A percentile compares a stretch with the other conserved stretches of the same genome.
Evolutionary conservation across 1,284 basidiomycete species (phyloP).

Genomic region (Pisolithus thermaeus): DNA sequence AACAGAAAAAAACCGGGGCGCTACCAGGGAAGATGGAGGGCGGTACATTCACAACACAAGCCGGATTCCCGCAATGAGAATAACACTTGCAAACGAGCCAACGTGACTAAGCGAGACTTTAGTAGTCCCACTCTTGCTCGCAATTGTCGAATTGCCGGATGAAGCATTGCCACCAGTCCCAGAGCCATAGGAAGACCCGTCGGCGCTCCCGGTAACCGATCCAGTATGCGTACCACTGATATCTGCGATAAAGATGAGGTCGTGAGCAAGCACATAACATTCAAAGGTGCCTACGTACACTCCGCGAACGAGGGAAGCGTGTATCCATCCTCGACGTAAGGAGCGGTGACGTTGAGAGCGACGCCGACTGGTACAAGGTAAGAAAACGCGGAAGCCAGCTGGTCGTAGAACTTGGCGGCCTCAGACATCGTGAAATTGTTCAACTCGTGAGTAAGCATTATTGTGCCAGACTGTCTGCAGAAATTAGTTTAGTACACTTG

Average conservation of each 20-base stretch:
- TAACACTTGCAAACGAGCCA: neutral
- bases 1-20: too few species aligned
- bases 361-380: conserved; percentile 45
- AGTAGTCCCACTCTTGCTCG: neutral
- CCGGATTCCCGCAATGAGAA: neutral
- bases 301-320: conserved; percentile 37
- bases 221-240: neutral
- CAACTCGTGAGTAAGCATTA: conserved; percentile 45
- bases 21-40: neutral
- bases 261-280: neutral
- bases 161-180: neutral
- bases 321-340: conserved; percentile 41
- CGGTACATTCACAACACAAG: neutral
- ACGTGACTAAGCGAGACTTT: neutral
- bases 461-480: conserved; percentile 36
- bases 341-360: conserved; percentile 40
- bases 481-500: neutral
- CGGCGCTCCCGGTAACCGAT: neutral
- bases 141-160: neutral
- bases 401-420: conserved; percentile 37
- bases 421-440: conserved; percentile 47
- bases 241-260: neutral
- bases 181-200: neutral
- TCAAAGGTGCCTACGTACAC: conserved; percentile 31
- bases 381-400: conserved; percentile 40